Conservation (phyloP, 2,329 filamentous ascomycete species). For the Hymenoscyphus fraxineus region DNA sequence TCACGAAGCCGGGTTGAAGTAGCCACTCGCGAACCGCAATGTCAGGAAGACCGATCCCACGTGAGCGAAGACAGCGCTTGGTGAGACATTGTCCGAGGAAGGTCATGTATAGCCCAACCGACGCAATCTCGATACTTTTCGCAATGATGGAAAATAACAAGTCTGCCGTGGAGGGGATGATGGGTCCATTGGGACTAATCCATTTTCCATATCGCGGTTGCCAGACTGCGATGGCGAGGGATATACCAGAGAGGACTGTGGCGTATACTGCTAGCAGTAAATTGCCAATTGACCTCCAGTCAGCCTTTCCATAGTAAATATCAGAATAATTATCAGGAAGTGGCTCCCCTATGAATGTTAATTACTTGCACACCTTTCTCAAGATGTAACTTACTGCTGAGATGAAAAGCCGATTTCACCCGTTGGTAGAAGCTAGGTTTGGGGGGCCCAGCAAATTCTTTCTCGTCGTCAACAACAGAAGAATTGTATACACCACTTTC, state of each 20-base stretch:
- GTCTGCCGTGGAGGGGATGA: slow-evolving; percentile 12
- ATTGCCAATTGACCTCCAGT: slow-evolving; percentile 16
- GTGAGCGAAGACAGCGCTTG: slow-evolving; percentile 10
- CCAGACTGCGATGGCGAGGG: slow-evolving; percentile 11
- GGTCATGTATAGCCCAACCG: slow-evolving; percentile 11
- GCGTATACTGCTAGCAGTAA: slow-evolving; percentile 15
- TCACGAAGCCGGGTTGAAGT: slow-evolving; percentile 7
- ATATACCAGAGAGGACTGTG: slow-evolving; percentile 9
- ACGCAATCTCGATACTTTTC: slow-evolving; percentile 13
- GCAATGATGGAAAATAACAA: slow-evolving; percentile 11
- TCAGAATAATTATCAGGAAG: slow-evolving; percentile 11
- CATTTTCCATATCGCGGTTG: slow-evolving; percentile 15
- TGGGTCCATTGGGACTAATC: slow-evolving; percentile 10
- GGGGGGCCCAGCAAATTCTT: not conserved
- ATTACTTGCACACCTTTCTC: not conserved
- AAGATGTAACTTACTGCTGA: slow-evolving; percentile 7
- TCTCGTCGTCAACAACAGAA: slow-evolving; percentile 5
- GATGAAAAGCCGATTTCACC: slow-evolving; percentile 7
- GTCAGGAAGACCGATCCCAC: slow-evolving; percentile 9
- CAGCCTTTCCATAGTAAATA: slow-evolving; percentile 14
- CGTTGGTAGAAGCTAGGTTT: not conserved
- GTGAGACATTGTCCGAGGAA: slow-evolving; percentile 15
- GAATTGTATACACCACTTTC: not conserved
- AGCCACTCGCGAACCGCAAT: slow-evolving; percentile 14
- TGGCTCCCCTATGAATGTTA: slow-evolving; percentile 6